Evolutionary conservation across 345 rosid species (phyloP), one percentile per base, ranked within the genome.

Genomic region (Isatis tinctoria): DNA sequence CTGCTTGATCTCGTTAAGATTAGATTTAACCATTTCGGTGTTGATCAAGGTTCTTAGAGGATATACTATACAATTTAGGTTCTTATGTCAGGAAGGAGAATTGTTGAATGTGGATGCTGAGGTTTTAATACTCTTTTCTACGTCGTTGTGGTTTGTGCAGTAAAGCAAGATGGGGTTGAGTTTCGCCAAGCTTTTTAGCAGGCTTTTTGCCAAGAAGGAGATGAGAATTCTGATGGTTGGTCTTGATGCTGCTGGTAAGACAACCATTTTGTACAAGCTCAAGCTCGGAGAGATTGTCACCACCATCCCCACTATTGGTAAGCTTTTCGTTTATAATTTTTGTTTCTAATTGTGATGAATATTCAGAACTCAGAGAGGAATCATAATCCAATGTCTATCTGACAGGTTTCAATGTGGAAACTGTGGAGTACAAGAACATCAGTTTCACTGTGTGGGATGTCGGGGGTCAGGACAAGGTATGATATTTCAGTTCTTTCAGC

Each of bases 391-490:
- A n/a, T n/a, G n/a, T 35, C 13, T 20, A 3, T 67, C 7, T 22
- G 10, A 49, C 73, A 91, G 97, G 96, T 44, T 91, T 91, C 75
- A 91, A 91, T 62, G 97, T 91, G 67, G 97, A 91, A 77, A 91
- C 93, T 18, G 93, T 91, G 65, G 96, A 91, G 58, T 91, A 91
- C 83, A 91, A 89, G 87, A 91, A 89, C 79, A 91, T 89, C 59
- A 91, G 97, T 67, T 78, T 78, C 70, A 78, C 81, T 2, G 78
- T 78, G 41, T 78, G 97, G 97, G 97, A 87, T 84, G 96, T 89
- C 1, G 97, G 97, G 58, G 97, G 96, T 74, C 97, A 91, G 52
- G 97, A 91, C 87, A 87, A 89, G 96, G 93, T 27, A n/a, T n/a
- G n/a, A 20, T 27, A n/a, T n/a, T n/a, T n/a, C n/a, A n/a, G n/a